Evolutionary conservation across 1,284 basidiomycete species (phyloP).

Genomic region (Fomitopsis palustris): DNA sequence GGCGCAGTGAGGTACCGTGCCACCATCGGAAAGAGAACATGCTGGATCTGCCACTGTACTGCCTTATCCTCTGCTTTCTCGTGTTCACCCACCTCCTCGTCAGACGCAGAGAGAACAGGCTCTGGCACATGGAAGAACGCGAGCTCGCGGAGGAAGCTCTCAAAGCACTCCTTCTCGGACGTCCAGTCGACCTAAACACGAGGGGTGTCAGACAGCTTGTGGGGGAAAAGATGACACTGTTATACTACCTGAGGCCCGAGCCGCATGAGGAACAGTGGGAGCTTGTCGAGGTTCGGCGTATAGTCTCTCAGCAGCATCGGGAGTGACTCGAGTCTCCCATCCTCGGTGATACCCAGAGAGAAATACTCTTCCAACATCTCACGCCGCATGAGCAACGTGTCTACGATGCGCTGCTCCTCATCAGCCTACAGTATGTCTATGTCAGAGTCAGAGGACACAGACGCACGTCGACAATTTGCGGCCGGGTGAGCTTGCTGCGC

Average conservation of each 20-base stretch:
- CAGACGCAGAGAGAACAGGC: slow-evolving; percentile 29
- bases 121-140: slow-evolving; percentile 87
- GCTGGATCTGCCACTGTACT: slow-evolving; percentile 82
- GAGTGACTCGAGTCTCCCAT: slow-evolving; percentile 68
- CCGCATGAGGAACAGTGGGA: slow-evolving; percentile 84
- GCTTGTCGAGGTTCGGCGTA: slow-evolving; percentile 80
- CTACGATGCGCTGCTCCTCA: slow-evolving; percentile 50
- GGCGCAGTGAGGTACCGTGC: slow-evolving; percentile 73
- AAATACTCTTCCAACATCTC: slow-evolving; percentile 97
- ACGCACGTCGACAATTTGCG: slow-evolving; percentile 72
- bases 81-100: slow-evolving; percentile 10
- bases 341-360: slow-evolving; percentile 63
- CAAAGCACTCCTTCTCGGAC: slow-evolving; percentile 84
- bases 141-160: slow-evolving; percentile 82
- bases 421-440: slow-evolving; percentile 7
- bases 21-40: slow-evolving; percentile 83
- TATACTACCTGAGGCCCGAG: slow-evolving; percentile 84
- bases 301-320: slow-evolving; percentile 85
- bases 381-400: slow-evolving; percentile 53
- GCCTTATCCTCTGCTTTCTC: slow-evolving; percentile 44
- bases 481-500: slow-evolving; percentile 46
- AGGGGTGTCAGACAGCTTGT: no score
- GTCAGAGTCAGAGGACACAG: no score
- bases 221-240: no score
- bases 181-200: slow-evolving; percentile 79